These are phyloP conservation scores for Wickerhamiella kazuoi DNA, from an alignment of 805 yeast species.

Conservation along the genomic window DNA sequence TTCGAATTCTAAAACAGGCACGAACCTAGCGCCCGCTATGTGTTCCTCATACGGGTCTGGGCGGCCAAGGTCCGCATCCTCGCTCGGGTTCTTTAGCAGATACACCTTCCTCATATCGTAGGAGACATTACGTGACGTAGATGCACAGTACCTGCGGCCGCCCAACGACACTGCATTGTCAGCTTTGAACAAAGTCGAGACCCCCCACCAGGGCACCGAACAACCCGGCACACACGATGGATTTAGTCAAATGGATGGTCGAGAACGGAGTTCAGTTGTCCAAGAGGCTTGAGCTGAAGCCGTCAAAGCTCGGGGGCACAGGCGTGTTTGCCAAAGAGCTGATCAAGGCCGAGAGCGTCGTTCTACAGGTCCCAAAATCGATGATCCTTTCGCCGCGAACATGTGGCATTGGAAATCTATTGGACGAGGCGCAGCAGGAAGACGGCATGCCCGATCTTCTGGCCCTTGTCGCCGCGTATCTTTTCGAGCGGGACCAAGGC, in stretches of 20 bases:
- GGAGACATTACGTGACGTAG: too few species aligned
- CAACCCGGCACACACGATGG: too few species aligned
- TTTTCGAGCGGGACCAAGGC: constrained; percentile 48
- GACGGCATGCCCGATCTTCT: constrained; percentile 34
- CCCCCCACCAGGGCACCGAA: too few species aligned
- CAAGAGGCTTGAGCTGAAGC: constrained; percentile 28
- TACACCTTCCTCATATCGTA: too few species aligned
- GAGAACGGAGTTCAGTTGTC: constrained; percentile 39
- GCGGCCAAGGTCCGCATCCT: constrained; percentile 25
- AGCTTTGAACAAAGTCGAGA: too few species aligned
- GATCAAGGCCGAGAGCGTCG: constrained; percentile 22
- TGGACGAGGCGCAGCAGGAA: constrained; percentile 22
- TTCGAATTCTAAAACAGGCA: constrained; percentile 59
- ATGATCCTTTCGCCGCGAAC: constrained; percentile 21
- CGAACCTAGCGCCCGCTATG: constrained; percentile 32
- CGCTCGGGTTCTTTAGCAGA: constrained; percentile 53
- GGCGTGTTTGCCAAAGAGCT: constrained; percentile 50
- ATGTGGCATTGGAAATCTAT: constrained; percentile 41
- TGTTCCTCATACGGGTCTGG: constrained; percentile 42
- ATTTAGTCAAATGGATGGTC: constrained; percentile 35
- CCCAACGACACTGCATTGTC: too few species aligned
- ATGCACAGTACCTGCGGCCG: too few species aligned
- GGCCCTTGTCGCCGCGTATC: constrained; percentile 40
- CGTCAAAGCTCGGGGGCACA: constrained; percentile 42
- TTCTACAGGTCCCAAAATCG: constrained; percentile 21